Base-by-base conservation (phyloP, 2,329 filamentous ascomycete species). In the Cercospora berteroae region DNA sequence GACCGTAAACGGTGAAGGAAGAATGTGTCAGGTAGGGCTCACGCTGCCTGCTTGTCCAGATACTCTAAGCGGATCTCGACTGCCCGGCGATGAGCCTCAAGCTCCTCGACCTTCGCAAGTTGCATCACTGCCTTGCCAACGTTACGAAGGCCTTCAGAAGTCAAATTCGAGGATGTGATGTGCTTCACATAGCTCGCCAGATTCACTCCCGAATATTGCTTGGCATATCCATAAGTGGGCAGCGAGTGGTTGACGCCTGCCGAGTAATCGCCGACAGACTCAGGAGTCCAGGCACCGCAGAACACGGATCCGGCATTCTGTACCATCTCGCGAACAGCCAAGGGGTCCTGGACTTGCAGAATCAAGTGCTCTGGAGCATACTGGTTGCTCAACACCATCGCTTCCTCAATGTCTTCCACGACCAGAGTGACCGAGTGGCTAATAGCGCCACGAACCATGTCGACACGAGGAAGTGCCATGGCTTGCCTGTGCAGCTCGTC, bases 291-390 rank as follows among this genome's bases (percentile, higher is more conserved):
- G 71, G 91, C 86, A 9, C 95, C 95, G 71, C 98, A 89, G 78
- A 99, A 99, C 6, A 99, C 94, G 77, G 93, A 97, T 18, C 95
- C 95, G 2, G 95, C 95, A 74, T 99, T 97, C 82, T 93, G 87
- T 25, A 99, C 93, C 78, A 90, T 82, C 39, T 91, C 88, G 0
- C 96, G 89, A 3, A 90, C 85, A 67, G 86, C 83, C 74, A 91
- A 88, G 6, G 95, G 90, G 71, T 96, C 85, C 71, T 89, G 85
- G 57, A 98, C 82, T 79, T 98, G 95, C 58, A 99, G 83, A 73
- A 99, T 99, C 77, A 99, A 81, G 82, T 99, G 95, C 83, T 99
- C 95, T 0, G 95, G 95, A 1, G 95, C 95, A 76, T 99, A 99
- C 23, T 91, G 86, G 79, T 99, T 99, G 86, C 93, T 97, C 63